These are phyloP conservation scores for Pythium inflatum DNA, from an alignment of 352 stramenopile genomes.

Conservation along the genomic window DNA sequence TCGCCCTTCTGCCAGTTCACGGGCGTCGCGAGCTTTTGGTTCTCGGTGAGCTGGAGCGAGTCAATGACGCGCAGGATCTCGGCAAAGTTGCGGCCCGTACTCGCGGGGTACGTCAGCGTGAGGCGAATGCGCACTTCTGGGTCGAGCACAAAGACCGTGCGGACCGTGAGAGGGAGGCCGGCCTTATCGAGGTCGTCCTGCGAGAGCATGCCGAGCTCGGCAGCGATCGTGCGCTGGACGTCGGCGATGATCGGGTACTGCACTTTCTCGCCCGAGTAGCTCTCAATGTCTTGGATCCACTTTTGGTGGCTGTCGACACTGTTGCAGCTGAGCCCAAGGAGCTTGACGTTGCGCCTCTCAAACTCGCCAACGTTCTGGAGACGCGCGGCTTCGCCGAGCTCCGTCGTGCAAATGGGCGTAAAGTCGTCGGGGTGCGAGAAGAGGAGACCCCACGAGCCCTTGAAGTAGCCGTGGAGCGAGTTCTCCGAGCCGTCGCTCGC, in stretches of 20 bases:
- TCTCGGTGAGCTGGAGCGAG: conserved; percentile 81
- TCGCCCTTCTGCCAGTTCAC: conserved; percentile 78
- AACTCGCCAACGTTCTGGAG: conserved; percentile 84
- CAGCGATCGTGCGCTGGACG: conserved; percentile 71
- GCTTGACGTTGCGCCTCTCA: conserved; percentile 72
- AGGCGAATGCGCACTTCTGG: conserved; percentile 90
- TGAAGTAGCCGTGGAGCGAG: conserved; percentile 69
- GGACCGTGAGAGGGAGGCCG: conserved; percentile 88
- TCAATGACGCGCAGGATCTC: conserved; percentile 92
- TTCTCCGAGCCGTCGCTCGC: conserved; percentile 57
- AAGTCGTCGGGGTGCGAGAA: conserved; percentile 92
- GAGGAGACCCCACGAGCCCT: conserved; percentile 64
- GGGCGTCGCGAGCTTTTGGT: conserved; percentile 56
- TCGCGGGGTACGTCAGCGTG: conserved; percentile 91
- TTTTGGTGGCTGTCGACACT: conserved; percentile 65
- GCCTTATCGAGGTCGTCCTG: conserved; percentile 73
- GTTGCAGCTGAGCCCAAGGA: conserved; percentile 84
- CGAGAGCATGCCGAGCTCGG: conserved; percentile 89
- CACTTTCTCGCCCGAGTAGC: conserved; percentile 66
- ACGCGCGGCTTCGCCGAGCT: conserved; percentile 88
- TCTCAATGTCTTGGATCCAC: conserved; percentile 88
- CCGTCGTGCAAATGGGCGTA: conserved; percentile 93
- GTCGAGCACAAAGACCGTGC: conserved; percentile 92
- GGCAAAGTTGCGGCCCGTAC: conserved; percentile 92
- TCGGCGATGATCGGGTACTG: conserved; percentile 94